A percentile compares a stretch with the other conserved stretches of the same genome.
Evolutionary conservation across 106 monocot genomes (phyloP).

Genomic region (Iris macrosiphon): DNA sequence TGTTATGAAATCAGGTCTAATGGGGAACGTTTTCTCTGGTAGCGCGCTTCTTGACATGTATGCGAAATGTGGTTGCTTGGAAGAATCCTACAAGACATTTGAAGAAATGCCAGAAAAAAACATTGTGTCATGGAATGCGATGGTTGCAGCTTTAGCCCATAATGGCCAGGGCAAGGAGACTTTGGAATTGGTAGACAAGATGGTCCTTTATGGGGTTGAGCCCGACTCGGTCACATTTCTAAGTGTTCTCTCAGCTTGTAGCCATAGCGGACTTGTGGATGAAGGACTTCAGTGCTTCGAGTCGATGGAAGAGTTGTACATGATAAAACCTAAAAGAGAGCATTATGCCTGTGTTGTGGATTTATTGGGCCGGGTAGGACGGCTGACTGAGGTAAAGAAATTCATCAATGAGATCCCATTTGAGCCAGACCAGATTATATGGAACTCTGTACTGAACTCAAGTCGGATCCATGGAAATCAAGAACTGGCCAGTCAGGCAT

Average conservation of each 20-base stretch:
- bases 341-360: constrained; percentile 82
- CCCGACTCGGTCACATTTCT: constrained; percentile 72
- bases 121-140: constrained; percentile 75
- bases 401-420: constrained; percentile 53
- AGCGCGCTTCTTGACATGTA: constrained; percentile 75
- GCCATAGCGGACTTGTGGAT: constrained; percentile 66
- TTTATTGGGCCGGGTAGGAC: constrained; percentile 61
- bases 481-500: constrained; percentile 40
- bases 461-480: constrained; percentile 73
- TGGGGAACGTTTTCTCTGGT: constrained; percentile 50
- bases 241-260: constrained; percentile 65
- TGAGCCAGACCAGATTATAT: constrained; percentile 64
- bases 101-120: constrained; percentile 54
- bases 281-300: constrained; percentile 60
- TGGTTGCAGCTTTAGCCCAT: constrained; percentile 75
- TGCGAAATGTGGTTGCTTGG: constrained; percentile 79
- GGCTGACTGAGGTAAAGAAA: constrained; percentile 41
- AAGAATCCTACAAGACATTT: constrained; percentile 37
- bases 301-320: constrained; percentile 34
- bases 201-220: constrained; percentile 29
- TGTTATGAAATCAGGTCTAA: constrained; percentile 35
- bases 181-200: constrained; percentile 39
- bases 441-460: constrained; percentile 77
- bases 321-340: constrained; percentile 40
- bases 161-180: constrained; percentile 64